Percentiles rank a stretch among this genome's conserved stretches.
phyloP scores from a whole-genome alignment of 768 basidiomycete genomes.

The Mycena galericulata region DNA sequence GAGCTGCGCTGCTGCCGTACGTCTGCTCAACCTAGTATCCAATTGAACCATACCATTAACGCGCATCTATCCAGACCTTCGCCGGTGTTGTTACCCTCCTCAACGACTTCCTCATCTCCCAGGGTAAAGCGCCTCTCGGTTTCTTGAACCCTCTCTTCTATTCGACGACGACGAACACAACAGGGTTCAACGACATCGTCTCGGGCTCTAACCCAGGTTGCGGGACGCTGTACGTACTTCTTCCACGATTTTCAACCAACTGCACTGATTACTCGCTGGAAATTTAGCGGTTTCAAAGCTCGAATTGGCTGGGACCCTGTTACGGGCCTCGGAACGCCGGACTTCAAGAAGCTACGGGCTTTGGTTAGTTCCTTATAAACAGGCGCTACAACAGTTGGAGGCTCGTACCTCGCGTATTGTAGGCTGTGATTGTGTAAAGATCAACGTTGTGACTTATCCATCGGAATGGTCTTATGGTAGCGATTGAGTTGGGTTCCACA shows the following conservation, averaged over 20 bases:
- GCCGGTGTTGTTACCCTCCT: slow-evolving; percentile 70
- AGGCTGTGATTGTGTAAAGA: too few relatives aligned
- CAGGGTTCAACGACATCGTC: slow-evolving; percentile 67
- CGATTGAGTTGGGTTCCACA: too few relatives aligned
- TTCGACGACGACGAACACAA: slow-evolving; percentile 47
- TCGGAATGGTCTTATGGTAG: too few relatives aligned
- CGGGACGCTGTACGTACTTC: slow-evolving; percentile 57
- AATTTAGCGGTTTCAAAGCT: slow-evolving; percentile 54
- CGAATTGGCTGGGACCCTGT: slow-evolving; percentile 67
- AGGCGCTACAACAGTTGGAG: too few relatives aligned
- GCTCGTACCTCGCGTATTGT: too few relatives aligned
- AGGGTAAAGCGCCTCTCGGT: slow-evolving; percentile 61
- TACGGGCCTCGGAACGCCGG: slow-evolving; percentile 73
- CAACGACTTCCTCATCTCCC: slow-evolving; percentile 68
- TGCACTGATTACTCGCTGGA: background rate
- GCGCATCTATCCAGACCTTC: slow-evolving; percentile 62
- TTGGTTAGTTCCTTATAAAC: slow-evolving; percentile 54
- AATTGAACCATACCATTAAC: slow-evolving; percentile 7
- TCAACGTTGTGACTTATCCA: too few relatives aligned
- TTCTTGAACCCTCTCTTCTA: slow-evolving; percentile 69
- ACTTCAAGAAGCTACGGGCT: slow-evolving; percentile 62
- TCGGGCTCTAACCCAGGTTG: slow-evolving; percentile 71
- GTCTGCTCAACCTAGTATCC: slow-evolving; percentile 21
- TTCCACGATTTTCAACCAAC: background rate
- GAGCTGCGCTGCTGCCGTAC: slow-evolving; percentile 62